Base-by-base conservation (phyloP, 2,329 filamentous ascomycete genomes). In the Metarhizium guizhouense region DNA sequence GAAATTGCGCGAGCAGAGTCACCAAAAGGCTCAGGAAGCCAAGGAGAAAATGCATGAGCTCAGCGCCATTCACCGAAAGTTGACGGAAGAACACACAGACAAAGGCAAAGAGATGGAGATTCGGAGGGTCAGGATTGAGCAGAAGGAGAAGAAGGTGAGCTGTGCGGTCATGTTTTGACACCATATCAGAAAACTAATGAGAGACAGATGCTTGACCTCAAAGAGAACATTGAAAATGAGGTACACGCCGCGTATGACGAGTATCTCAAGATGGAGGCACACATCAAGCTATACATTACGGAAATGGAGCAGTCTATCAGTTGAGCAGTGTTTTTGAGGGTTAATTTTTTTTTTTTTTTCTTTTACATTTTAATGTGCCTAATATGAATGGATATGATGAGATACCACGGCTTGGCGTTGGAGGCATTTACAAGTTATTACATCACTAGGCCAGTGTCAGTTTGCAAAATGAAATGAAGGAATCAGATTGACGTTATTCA, bases 221-320 rank as follows among this genome's bases (percentile, higher is more conserved):
- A 96, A 68, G 94, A 97, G 70, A 95, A 94, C 65, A 96, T 99
- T 60, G 93, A 97, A 68, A 92, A 87, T 59, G 94, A 99, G 72
- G 87, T 97, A 8, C 89, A 94, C 67, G 84, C 83, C 55, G 91
- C 94, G 1, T 85, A 95, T 64, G 92, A 95, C 62, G 90, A 97
- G 75, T 99, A 96, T 72, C 81, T 95, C 68, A 96, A 96, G 83
- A 87, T 99, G 84, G 93, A 97, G 71, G 87, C 90, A 42, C 94
- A 99, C 68, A 95, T 99, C 70, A 93, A 92, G 73, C 78, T 97
- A 59, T 99, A 99, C 76, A 95, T 99, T 67, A 95, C 89, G 4
- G 94, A 99, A 78, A 96, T 99, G 92, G 94, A 97, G 73, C 92
- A 96, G 73, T 87, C 86, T 56, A 83, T 94, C 4, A 52, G 47